Conservation (phyloP, 805 yeast genomes). For the Wickerhamiella galacta region DNA sequence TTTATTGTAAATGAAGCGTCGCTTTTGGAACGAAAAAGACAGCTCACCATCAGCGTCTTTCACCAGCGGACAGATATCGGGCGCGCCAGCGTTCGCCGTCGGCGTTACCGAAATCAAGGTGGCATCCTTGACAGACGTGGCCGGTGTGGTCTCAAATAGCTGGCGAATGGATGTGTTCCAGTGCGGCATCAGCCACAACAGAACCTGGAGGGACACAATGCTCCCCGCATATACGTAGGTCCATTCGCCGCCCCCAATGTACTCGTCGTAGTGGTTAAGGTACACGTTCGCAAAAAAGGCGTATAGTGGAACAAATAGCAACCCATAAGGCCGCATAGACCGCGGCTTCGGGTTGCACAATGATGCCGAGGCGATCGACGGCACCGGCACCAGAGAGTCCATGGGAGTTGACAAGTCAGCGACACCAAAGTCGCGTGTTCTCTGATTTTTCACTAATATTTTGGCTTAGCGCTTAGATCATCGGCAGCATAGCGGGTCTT, state of each 20-base stretch:
- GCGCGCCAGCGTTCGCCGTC: slow-evolving; percentile 69
- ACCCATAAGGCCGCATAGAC: slow-evolving; percentile 53
- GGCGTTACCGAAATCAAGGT: slow-evolving; percentile 61
- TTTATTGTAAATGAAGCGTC: slow-evolving; percentile 61
- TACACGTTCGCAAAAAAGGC: slow-evolving; percentile 58
- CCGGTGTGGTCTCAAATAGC: slow-evolving; percentile 47
- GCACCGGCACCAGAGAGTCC: slow-evolving; percentile 42
- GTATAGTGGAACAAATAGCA: slow-evolving; percentile 67
- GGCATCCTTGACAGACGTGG: slow-evolving; percentile 42
- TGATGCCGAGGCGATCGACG: slow-evolving; percentile 54
- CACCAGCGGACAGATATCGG: slow-evolving; percentile 54
- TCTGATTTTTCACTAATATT: neutral
- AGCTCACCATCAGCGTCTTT: slow-evolving; percentile 39
- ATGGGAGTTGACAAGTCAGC: too few species aligned
- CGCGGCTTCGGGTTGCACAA: slow-evolving; percentile 53
- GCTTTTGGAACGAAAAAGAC: slow-evolving; percentile 77
- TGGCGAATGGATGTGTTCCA: slow-evolving; percentile 70
- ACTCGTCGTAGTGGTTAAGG: slow-evolving; percentile 50
- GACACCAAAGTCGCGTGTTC: too few species aligned
- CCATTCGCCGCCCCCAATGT: slow-evolving; percentile 88
- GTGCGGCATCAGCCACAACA: slow-evolving; percentile 79
- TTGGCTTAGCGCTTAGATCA: neutral
- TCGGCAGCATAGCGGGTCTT: too few species aligned
- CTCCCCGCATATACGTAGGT: slow-evolving; percentile 75
- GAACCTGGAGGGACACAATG: slow-evolving; percentile 51